Evolutionary conservation across 805 yeast genomes (phyloP).

Genomic region (Saturnispora besseyi): DNA sequence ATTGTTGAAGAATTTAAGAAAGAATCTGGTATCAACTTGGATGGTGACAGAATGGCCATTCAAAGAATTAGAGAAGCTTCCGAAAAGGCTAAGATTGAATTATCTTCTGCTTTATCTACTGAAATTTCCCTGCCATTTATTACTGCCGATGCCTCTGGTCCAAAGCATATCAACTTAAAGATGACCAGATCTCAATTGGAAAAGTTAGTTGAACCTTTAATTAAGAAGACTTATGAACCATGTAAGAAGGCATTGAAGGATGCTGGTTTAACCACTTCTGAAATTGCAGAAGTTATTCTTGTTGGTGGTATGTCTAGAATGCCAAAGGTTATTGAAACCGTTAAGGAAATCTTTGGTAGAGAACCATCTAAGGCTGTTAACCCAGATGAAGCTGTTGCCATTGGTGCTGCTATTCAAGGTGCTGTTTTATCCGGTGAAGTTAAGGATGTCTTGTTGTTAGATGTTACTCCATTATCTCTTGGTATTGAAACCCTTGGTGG

Average conservation of each 20-base stretch:
- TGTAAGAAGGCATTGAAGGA: conserved; percentile 68
- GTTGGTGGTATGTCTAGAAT: conserved; percentile 90
- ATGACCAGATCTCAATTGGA: conserved; percentile 64
- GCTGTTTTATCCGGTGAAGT: conserved; percentile 79
- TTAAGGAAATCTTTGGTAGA: conserved; percentile 48
- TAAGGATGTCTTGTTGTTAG: conserved; percentile 65
- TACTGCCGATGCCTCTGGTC: conserved; percentile 35
- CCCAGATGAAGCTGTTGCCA: conserved; percentile 91
- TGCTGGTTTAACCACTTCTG: conserved; percentile 56
- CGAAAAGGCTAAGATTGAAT: conserved; percentile 66
- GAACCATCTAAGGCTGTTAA: conserved; percentile 66
- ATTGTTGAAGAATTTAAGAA: conserved; percentile 49
- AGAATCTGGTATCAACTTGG: conserved; percentile 47
- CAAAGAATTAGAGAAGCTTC: conserved; percentile 76
- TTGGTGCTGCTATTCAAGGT: conserved; percentile 88
- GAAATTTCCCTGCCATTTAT: conserved; percentile 65
- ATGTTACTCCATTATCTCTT: conserved; percentile 79
- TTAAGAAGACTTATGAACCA: conserved; percentile 61
- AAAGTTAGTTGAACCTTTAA: conserved; percentile 53
- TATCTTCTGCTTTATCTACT: conserved; percentile 55
- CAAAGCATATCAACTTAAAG: conserved; percentile 34
- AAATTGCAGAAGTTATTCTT: conserved; percentile 63
- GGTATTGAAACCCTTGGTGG: conserved; percentile 99
- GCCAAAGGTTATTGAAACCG: conserved; percentile 68
- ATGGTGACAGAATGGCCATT: conserved; percentile 46